Evolutionary conservation across 78 protist genomes (phyloP).

Genomic region (Dictyostelium firmibasis): DNA sequence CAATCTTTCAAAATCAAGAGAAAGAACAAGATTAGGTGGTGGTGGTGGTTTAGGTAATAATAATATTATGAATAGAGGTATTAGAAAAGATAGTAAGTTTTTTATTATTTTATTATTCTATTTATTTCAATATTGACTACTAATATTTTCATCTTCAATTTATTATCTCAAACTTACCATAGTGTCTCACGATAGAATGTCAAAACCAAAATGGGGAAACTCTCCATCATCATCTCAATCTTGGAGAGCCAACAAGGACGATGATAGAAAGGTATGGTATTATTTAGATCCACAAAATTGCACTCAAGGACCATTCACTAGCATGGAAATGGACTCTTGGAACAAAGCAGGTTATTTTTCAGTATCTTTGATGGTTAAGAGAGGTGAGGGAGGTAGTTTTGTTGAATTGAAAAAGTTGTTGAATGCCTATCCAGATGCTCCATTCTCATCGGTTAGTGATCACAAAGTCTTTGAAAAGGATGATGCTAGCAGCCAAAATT

Average conservation of each 20-base stretch:
- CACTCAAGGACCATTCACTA: conserved; percentile 71
- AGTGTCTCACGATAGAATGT: conserved; percentile 12
- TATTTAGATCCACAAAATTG: conserved; percentile 60
- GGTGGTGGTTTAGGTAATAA: conserved; percentile 29
- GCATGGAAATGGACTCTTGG: conserved; percentile 55
- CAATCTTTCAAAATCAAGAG: conserved; percentile 33
- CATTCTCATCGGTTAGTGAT: conserved; percentile 30
- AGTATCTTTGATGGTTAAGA: conserved; percentile 22
- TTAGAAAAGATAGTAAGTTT: conserved; percentile 49
- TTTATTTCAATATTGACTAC: neutral
- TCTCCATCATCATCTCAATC: conserved; percentile 50
- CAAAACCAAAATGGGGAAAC: conserved; percentile 38
- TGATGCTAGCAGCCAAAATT: neutral
- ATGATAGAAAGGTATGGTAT: conserved; percentile 36
- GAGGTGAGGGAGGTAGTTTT: conserved; percentile 50
- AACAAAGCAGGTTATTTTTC: conserved; percentile 70
- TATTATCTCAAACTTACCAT: no score
- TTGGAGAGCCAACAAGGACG: conserved; percentile 38
- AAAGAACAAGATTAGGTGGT: conserved; percentile 45
- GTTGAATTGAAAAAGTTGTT: conserved; percentile 40
- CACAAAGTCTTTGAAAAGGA: conserved; percentile 13
- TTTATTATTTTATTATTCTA: neutral
- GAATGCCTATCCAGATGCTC: neutral
- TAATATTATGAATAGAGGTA: conserved; percentile 11
- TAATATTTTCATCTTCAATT: neutral